Percentiles rank a stretch among this genome's conserved stretches.
Conservation (phyloP, 2,329 filamentous ascomycete genomes). For the Aaosphaeria arxii region DNA sequence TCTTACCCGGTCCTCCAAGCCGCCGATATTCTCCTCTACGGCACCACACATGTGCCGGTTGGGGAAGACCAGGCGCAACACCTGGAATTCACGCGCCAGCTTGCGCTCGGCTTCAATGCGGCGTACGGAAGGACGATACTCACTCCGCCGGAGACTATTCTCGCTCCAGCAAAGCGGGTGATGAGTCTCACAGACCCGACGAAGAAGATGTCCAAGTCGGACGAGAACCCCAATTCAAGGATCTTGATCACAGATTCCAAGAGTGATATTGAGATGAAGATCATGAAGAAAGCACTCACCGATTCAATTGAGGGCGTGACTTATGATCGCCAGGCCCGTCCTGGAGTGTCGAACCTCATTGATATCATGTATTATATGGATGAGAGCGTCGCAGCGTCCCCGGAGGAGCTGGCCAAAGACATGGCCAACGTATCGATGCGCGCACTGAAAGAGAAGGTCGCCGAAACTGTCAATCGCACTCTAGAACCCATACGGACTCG, state of each 20-base stretch:
- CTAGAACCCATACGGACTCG: neutral
- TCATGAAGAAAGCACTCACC: slow-evolving; percentile 67
- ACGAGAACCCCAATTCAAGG: slow-evolving; percentile 66
- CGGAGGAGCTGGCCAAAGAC: slow-evolving; percentile 47
- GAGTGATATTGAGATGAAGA: slow-evolving; percentile 63
- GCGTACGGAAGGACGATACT: slow-evolving; percentile 43
- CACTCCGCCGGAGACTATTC: slow-evolving; percentile 22
- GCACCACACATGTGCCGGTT: slow-evolving; percentile 90
- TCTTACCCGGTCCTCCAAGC: slow-evolving; percentile 96
- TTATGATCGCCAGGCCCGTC: slow-evolving; percentile 68
- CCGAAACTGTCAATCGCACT: slow-evolving; percentile 51
- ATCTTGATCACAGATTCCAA: slow-evolving; percentile 77
- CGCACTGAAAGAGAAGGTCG: slow-evolving; percentile 63
- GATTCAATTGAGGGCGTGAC: slow-evolving; percentile 67
- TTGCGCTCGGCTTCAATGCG: slow-evolving; percentile 83
- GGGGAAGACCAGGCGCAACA: slow-evolving; percentile 96
- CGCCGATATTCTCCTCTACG: slow-evolving; percentile 83
- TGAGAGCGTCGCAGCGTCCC: slow-evolving; percentile 30
- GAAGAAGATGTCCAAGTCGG: slow-evolving; percentile 94
- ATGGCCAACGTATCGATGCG: slow-evolving; percentile 49
- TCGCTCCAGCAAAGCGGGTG: slow-evolving; percentile 69
- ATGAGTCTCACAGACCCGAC: slow-evolving; percentile 82
- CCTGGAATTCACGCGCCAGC: slow-evolving; percentile 85
- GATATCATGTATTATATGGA: slow-evolving; percentile 74
- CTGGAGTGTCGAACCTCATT: slow-evolving; percentile 84